Conservation (phyloP, 768 basidiomycete genomes). For the Suillus decipiens region DNA sequence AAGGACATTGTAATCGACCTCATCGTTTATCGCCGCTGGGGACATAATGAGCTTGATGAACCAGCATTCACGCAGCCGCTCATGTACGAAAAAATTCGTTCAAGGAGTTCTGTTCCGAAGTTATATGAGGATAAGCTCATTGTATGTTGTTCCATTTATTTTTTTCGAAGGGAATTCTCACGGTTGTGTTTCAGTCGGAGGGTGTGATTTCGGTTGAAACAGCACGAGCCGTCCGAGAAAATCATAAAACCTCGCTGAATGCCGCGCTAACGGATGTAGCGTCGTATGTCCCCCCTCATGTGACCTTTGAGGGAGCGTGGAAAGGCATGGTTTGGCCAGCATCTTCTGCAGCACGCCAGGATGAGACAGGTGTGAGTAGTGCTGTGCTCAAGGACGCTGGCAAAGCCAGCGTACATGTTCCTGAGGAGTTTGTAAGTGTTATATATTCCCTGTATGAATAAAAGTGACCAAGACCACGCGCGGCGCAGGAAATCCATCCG, state of each 20-base stretch:
- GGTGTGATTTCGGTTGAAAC: conserved; percentile 49
- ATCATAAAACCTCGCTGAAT: conserved; percentile 67
- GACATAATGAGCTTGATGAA: conserved; percentile 89
- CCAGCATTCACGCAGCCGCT: conserved; percentile 85
- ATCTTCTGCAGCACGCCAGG: conserved; percentile 51
- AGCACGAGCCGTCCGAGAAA: conserved; percentile 50
- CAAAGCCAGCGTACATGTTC: conserved; percentile 63
- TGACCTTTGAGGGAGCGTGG: conserved; percentile 75
- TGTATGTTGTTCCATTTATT: conserved; percentile 42
- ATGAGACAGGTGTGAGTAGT: conserved; percentile 66
- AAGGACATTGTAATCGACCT: conserved; percentile 92
- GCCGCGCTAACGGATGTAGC: conserved; percentile 53
- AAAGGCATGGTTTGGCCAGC: conserved; percentile 57
- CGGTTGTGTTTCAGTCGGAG: conserved; percentile 20
- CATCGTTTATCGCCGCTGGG: conserved; percentile 86
- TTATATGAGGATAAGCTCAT: conserved; percentile 80
- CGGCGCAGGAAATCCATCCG: conserved; percentile 69
- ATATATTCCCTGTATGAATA: not conserved
- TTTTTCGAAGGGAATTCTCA: not conserved
- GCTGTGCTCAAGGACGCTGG: conserved; percentile 61
- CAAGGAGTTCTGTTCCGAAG: conserved; percentile 73
- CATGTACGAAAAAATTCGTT: conserved; percentile 89
- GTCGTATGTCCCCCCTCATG: conserved; percentile 47
- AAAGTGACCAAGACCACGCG: not conserved
- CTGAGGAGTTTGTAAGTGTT: conserved; percentile 62